Conservation (phyloP, 352 stramenopile genomes). For the Phytophthora brassicae region DNA sequence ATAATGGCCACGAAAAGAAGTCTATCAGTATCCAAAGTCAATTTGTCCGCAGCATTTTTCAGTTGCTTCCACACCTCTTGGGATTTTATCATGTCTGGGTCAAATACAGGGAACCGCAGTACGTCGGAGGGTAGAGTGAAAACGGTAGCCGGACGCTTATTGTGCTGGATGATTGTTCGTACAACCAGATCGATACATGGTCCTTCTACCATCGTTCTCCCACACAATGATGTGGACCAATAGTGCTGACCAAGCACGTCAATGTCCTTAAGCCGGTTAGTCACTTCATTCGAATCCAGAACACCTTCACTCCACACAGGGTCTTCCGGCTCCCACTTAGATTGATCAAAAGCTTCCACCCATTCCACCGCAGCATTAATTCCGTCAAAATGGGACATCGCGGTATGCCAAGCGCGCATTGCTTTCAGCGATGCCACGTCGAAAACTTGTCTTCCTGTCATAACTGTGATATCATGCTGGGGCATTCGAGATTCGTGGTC, state of each 20-base stretch:
- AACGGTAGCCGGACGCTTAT: neutral
- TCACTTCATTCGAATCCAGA: neutral
- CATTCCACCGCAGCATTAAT: constrained; percentile 4
- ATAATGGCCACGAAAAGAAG: constrained; percentile 7
- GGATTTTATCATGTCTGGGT: constrained; percentile 1
- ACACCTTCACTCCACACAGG: neutral
- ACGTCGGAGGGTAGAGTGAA: constrained; percentile 6
- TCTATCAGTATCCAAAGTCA: neutral
- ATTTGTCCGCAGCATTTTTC: neutral
- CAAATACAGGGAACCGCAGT: neutral
- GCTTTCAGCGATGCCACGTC: constrained; percentile 1
- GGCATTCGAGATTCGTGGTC: constrained; percentile 5
- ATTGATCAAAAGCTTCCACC: neutral
- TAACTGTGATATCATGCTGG: neutral
- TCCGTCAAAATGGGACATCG: neutral
- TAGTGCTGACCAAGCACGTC: constrained; percentile 4
- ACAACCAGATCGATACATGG: neutral
- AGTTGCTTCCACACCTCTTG: neutral
- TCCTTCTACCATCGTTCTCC: constrained; percentile 2
- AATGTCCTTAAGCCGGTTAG: neutral
- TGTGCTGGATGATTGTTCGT: neutral
- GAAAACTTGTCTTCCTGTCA: constrained; percentile 1
- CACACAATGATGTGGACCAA: constrained; percentile 2
- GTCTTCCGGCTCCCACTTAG: neutral
- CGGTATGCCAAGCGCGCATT: constrained; percentile 6